A percentile compares a stretch with the other conserved stretches of the same genome.
These are phyloP conservation scores for Leccinum pachyderme DNA, from an alignment of 1,284 basidiomycete species.

Conservation along the genomic window DNA sequence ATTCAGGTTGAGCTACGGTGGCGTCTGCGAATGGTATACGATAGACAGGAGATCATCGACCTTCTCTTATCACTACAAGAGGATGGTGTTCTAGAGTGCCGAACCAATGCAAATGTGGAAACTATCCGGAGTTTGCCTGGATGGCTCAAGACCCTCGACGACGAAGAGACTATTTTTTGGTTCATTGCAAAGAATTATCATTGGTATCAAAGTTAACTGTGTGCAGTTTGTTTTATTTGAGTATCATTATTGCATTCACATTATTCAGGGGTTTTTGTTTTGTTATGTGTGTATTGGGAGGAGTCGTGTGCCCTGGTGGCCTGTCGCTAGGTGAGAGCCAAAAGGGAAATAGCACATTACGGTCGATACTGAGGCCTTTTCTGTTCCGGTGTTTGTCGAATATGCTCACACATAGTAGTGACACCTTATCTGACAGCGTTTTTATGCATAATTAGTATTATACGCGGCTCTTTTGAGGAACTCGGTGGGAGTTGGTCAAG, in stretches of 20 bases:
- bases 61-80: conserved; percentile 54
- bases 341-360: neutral
- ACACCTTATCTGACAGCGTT: neutral
- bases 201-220: conserved; percentile 50
- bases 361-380: neutral
- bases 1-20: conserved; percentile 63
- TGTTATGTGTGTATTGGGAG: neutral
- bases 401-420: neutral
- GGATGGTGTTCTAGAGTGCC: conserved; percentile 46
- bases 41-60: conserved; percentile 73
- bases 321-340: no score
- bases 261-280: neutral
- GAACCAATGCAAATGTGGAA: conserved; percentile 22
- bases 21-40: conserved; percentile 65
- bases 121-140: conserved; percentile 22
- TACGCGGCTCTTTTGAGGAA: neutral
- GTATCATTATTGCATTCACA: conserved; percentile 18
- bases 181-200: conserved; percentile 41
- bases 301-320: neutral
- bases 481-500: neutral
- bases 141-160: conserved; percentile 39
- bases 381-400: neutral
- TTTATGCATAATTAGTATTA: neutral
- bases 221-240: neutral
- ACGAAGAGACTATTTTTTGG: conserved; percentile 49